Base-by-base conservation (phyloP, 2,329 filamentous ascomycete species). In the Tympanopsis confertula region DNA sequence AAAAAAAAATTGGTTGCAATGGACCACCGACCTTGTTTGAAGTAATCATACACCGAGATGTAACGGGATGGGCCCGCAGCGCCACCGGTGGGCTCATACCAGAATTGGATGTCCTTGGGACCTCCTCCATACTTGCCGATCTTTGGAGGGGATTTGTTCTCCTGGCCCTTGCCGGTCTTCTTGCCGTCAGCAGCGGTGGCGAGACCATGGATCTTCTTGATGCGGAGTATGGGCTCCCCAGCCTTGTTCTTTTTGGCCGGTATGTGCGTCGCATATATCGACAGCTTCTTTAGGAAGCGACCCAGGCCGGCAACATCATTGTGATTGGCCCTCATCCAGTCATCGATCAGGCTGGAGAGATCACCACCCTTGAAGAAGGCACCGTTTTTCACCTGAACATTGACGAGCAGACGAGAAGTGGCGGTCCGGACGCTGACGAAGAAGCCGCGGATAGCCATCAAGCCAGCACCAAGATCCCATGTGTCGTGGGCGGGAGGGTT, bases 341-440 rank as follows among this genome's bases (percentile, higher is more conserved):
- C 38, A 1, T 28, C 12, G 18, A 65, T 61, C 4, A 69, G 43
- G 1, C 55, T 42, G 1, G 46, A 44, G 2, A 71, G 44, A 0
- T 41, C 42, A 2, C 65, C 60, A 2, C 52, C 44, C 3, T 55
- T 49, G 10, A 62, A 66, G 50, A 76, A 76, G 14, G 73, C 60
- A 3, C 64, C 66, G 43, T 74, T 65, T 0, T 67, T 66, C 7
- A 73, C 65, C 39, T 77, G 75, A 35, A 61, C 58, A 42, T 77
- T 77, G 19, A 76, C 53, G 0, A 77, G 58, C 2, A 76, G 46
- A 0, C 69, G 59, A 2, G 69, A 70, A 0, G 71, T 76, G 1
- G 65, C 65, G 1, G 69, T 56, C 4, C 71, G 67, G 3, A 66
- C 60, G 20, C 69, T 74, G 47, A 72, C 68, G 39, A 74, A 74